These are phyloP conservation scores for Eucalyptus regnans DNA, from an alignment of 345 rosid genomes.

Conservation along the genomic window DNA sequence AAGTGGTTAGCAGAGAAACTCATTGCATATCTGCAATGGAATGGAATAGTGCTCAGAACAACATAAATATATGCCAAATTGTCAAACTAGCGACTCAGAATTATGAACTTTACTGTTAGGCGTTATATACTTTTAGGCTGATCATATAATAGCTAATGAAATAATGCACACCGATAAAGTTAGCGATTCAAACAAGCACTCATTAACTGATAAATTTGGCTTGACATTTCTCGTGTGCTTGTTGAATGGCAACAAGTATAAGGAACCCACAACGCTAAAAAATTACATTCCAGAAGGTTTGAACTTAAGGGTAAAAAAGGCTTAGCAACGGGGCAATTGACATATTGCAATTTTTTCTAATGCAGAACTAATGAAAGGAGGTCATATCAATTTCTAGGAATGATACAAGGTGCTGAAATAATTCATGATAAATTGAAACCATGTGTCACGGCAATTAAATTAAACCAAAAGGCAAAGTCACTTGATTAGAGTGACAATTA, in stretches of 20 bases:
- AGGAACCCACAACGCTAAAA: neutral
- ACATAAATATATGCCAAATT: neutral
- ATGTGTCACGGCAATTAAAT: neutral
- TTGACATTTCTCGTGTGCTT: neutral
- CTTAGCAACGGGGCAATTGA: neutral
- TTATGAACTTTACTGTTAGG: neutral
- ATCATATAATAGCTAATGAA: neutral
- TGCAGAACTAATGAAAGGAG: neutral
- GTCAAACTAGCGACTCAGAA: neutral
- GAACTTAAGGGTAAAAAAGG: neutral
- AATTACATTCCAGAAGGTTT: neutral
- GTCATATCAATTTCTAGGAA: neutral
- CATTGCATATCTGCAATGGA: conserved; percentile 57
- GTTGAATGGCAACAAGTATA: neutral
- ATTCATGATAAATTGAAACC: neutral
- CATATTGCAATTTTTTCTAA: neutral
- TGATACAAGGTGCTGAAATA: neutral
- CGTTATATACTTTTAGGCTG: neutral
- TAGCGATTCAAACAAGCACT: neutral
- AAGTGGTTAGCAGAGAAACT: conserved; percentile 66
- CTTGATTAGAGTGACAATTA: neutral
- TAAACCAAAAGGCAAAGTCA: neutral
- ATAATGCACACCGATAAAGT: neutral
- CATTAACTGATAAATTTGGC: neutral
- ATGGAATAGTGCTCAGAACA: neutral